phyloP scores from a whole-genome alignment of 106 monocot genomes.

The Chionographis japonica region DNA sequence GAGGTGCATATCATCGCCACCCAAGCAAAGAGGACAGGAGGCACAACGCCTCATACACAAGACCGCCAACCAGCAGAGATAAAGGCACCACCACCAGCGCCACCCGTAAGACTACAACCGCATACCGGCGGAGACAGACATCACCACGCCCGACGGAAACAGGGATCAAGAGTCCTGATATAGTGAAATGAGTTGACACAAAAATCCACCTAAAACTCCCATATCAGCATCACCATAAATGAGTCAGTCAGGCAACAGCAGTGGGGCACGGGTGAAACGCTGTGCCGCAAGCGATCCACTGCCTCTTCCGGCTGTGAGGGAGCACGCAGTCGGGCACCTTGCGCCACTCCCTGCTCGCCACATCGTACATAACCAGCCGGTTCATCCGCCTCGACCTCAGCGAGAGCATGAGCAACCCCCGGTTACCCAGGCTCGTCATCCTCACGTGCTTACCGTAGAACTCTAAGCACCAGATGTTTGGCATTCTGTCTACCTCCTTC shows the following conservation, averaged over 20 bases:
- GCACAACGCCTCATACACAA: too few species aligned
- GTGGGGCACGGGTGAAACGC: slow-evolving; percentile 64
- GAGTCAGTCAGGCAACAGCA: slow-evolving; percentile 41
- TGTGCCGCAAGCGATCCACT: slow-evolving; percentile 63
- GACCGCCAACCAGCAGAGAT: too few species aligned
- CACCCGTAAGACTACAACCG: too few species aligned
- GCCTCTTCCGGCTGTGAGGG: slow-evolving; percentile 33
- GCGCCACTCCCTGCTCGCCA: slow-evolving; percentile 55
- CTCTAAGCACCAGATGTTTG: slow-evolving; percentile 92
- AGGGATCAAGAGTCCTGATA: too few species aligned
- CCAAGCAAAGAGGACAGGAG: too few species aligned
- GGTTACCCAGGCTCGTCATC: slow-evolving; percentile 83
- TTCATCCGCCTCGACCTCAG: slow-evolving; percentile 60
- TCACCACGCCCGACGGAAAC: too few species aligned
- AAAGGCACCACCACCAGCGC: too few species aligned
- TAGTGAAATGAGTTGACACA: too few species aligned
- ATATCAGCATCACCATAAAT: background rate
- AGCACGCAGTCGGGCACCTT: slow-evolving; percentile 53
- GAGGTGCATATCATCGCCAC: too few species aligned
- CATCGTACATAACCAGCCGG: slow-evolving; percentile 62
- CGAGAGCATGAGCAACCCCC: slow-evolving; percentile 73
- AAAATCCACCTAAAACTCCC: too few species aligned
- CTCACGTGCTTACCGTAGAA: slow-evolving; percentile 73
- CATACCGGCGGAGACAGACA: too few species aligned
- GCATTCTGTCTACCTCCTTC: slow-evolving; percentile 99